Base-by-base conservation (phyloP, 2,329 filamentous ascomycete species). In the Colletotrichum nymphaeae region DNA sequence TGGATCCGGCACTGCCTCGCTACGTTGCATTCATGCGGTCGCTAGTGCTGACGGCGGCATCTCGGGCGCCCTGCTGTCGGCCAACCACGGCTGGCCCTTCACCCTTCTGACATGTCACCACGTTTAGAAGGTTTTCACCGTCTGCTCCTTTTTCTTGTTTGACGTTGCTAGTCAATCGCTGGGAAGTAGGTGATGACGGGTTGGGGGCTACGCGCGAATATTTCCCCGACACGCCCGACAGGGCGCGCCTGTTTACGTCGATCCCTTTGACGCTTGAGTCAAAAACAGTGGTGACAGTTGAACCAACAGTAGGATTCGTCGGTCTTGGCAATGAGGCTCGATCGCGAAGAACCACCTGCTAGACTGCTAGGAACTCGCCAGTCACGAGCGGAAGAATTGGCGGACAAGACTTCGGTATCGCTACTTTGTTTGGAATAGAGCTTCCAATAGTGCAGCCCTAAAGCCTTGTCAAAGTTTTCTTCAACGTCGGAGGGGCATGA, bases 21-120 rank as follows among this genome's bases (percentile, higher is more conserved):
- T 37, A 52, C 11, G 67, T 65, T 19, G n/a, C 53, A 42, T 26
- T 9, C 26, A 59, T 42, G 60, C 55, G 52, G 52, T 37, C 42
- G 63, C 67, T 70, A 70, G 67, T 42, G 67, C 62, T 70, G 53
- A 70, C 62, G 30, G 53, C 30, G 30, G 14, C 30, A 64, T 66
- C 26, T 52, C 24, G 19, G 4, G 32, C 7, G 16, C 2, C 32
- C 32, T 30, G 8, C 6, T 26, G 42, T 63, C 55, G 52, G 55
- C 55, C 26, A 32, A 26, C 28, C 55, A 59, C 53, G 37, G 37
- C 12, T 35, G 19, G 42, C 28, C 37, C 5, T 30, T 16, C 32
- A 7, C 49, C 57, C 42, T 19, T 42, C 37, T 49, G 42, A 49
- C 42, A n/a, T n/a, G 42, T 49, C 19, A 16, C 37, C 14, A 42